Evolutionary conservation across 305 asterid species (phyloP), one percentile per base, ranked within the genome.

Genomic region (Rubia tinctorum): DNA sequence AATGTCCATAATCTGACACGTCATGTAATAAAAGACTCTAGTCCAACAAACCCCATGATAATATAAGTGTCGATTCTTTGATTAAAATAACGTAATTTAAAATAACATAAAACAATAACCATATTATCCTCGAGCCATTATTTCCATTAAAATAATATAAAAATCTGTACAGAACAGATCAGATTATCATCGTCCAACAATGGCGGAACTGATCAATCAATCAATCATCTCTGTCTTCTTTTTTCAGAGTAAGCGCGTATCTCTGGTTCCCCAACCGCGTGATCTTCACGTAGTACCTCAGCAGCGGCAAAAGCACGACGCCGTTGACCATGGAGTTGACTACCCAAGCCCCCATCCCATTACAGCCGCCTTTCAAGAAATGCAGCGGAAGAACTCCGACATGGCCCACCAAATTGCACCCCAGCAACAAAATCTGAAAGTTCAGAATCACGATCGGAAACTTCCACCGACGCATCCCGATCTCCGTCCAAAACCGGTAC

Each of bases 321-420:
- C 80, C 75, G 43, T 88, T 90, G 2, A 90, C 78, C 71, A 82
- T 59, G 6, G 91, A 65, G 72, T 88, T 87, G 86, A 91, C 86
- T 7, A 81, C 74, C 95, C 93, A 90, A 0, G 96, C 96, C 1
- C 97, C 91, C 87, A 91, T 90, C 61, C 96, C 96, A 61, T 87
- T 89, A 76, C 97, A 91, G 3, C 96, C 97, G 0, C 96, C 97
- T 74, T 87, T 90, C 69, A 40, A 73, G 25, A 83, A 81, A 77
- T 91, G 91, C 73, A 91, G 47, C 11, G 84, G 70, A 12, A 88
- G 72, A n/a, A 90, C 95, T 20, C 91, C 90, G 0, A 86, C 6
- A 71, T 88, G 90, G 84, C 93, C 91, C 0, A 53, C 78, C 67
- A 81, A 45, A 47, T 86, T 91, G 49, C 80, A 75, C 0, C 73